Evolutionary conservation across 441 rosid genomes (phyloP).

Genomic region (Syzygium malaccense): DNA sequence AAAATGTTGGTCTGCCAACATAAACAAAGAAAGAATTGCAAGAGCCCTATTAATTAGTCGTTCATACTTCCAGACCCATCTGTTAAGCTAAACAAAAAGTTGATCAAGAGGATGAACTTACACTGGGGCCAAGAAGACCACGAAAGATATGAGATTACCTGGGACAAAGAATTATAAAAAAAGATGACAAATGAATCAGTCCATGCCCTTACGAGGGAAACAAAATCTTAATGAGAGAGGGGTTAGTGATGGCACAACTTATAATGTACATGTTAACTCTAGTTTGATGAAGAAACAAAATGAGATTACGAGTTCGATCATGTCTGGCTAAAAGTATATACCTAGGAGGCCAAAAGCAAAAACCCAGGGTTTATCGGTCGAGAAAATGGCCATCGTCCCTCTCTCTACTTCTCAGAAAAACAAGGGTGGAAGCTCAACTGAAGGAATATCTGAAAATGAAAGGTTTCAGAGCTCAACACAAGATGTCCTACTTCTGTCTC

Average conservation of each 20-base stretch:
- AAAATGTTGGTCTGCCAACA: conserved; percentile 42
- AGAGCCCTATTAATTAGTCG: neutral
- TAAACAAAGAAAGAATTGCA: neutral
- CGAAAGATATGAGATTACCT: conserved; percentile 51
- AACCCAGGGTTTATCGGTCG: conserved; percentile 35
- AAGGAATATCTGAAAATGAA: neutral
- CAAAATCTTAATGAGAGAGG: neutral
- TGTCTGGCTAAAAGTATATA: neutral
- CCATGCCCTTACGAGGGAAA: neutral
- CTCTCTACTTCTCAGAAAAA: neutral
- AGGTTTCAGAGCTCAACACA: neutral
- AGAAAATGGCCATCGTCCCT: conserved; percentile 32
- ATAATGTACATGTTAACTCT: neutral
- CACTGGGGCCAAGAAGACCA: conserved; percentile 54
- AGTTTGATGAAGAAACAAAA: neutral
- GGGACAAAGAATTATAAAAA: neutral
- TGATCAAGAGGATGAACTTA: conserved; percentile 18
- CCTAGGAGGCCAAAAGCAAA: conserved; percentile 61
- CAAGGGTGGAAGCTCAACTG: neutral
- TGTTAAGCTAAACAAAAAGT: neutral
- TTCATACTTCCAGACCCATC: neutral
- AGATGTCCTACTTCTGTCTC: neutral
- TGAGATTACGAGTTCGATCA: neutral
- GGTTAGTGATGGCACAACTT: neutral
- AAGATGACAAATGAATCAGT: neutral